Conservation (phyloP, 225 moss, liverwort and hornwort species). For the Bryoerythrophyllum caledonicum region DNA sequence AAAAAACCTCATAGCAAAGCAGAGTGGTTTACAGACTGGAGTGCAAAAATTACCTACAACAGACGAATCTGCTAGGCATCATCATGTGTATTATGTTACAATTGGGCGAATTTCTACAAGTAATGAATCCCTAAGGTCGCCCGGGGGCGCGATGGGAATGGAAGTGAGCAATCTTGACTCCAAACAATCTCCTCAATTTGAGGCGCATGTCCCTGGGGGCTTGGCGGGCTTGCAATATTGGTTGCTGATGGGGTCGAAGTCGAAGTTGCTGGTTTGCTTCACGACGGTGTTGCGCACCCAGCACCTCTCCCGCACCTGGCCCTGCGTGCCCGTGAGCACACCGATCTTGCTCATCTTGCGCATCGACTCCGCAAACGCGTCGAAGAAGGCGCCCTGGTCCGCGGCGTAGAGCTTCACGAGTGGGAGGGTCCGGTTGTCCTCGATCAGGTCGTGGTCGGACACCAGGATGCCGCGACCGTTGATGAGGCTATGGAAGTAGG, state of each 20-base stretch:
- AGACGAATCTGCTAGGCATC: background rate
- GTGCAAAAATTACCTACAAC: slow-evolving; percentile 9
- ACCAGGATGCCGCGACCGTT: slow-evolving; percentile 45
- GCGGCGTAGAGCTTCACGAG: slow-evolving; percentile 31
- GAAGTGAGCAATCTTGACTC: background rate
- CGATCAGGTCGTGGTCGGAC: slow-evolving; percentile 36
- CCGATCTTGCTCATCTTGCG: slow-evolving; percentile 53
- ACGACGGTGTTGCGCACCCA: slow-evolving; percentile 50
- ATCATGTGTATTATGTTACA: slow-evolving; percentile 32
- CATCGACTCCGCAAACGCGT: slow-evolving; percentile 32
- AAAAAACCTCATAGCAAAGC: background rate
- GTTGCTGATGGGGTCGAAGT: slow-evolving; percentile 46
- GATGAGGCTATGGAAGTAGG: slow-evolving; percentile 39
- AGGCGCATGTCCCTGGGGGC: slow-evolving; percentile 2
- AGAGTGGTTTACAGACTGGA: background rate
- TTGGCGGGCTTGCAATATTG: slow-evolving; percentile 35
- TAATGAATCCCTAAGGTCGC: background rate
- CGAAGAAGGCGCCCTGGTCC: slow-evolving; percentile 41
- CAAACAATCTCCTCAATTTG: background rate
- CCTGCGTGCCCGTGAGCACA: slow-evolving; percentile 51
- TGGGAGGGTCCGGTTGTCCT: slow-evolving; percentile 2
- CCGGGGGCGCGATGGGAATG: no score
- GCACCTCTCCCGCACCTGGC: slow-evolving; percentile 58
- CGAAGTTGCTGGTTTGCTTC: slow-evolving; percentile 30
- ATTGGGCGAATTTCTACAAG: slow-evolving; percentile 9